These are phyloP conservation scores for Gynostemma pentaphyllum DNA, from an alignment of 306 rosid species.

Conservation along the genomic window DNA sequence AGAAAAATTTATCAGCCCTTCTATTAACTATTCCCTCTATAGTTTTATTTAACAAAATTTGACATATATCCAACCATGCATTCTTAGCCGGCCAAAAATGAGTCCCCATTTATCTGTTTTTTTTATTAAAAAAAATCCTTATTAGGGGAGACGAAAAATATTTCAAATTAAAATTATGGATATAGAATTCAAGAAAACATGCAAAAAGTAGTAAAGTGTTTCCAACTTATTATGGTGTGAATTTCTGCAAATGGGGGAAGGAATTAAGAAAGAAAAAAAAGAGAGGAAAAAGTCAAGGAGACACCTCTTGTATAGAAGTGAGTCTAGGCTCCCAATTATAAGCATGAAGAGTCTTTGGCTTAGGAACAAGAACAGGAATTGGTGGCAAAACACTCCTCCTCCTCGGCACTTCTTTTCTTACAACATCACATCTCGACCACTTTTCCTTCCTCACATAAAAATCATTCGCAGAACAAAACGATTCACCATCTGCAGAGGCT, in stretches of 20 bases:
- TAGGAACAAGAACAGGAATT: no score
- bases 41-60: no score
- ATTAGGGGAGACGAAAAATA: no score
- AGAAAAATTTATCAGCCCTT: no score
- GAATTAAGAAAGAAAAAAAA: neutral
- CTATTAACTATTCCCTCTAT: no score
- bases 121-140: no score
- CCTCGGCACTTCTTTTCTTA: conserved; percentile 6
- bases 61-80: no score
- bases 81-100: no score
- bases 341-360: conserved; percentile 20
- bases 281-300: conserved; percentile 38
- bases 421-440: neutral
- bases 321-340: conserved; percentile 61
- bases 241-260: neutral
- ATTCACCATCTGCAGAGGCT: conserved; percentile 15
- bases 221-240: neutral
- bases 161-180: no score
- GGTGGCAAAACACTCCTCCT: conserved; percentile 43
- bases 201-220: no score
- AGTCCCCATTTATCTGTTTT: no score
- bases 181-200: no score
- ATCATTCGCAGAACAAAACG: conserved; percentile 28
- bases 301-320: conserved; percentile 48
- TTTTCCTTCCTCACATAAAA: conserved; percentile 12